Conservation (phyloP, 73 alveolate genomes). For the Paramecium primaurelia region DNA sequence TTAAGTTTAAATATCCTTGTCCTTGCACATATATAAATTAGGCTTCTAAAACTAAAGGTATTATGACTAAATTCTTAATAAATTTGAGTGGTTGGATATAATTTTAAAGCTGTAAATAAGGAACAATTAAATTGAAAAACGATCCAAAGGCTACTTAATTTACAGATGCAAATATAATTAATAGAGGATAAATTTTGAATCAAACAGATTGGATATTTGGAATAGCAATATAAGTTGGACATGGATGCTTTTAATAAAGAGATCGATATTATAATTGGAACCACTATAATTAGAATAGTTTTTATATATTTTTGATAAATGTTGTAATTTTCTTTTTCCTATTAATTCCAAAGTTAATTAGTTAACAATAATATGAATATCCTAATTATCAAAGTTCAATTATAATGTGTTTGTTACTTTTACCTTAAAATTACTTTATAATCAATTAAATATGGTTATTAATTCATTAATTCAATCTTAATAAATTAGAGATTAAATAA, state of each 20-base stretch:
- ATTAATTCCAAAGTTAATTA: background rate
- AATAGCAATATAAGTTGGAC: background rate
- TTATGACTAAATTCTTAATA: background rate
- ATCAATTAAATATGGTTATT: background rate
- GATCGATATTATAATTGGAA: background rate
- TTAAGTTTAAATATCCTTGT: background rate
- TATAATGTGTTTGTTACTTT: background rate
- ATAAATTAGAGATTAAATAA: background rate
- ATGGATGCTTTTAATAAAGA: background rate
- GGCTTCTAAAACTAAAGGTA: background rate
- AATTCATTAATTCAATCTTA: background rate
- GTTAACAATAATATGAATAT: background rate
- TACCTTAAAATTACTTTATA: background rate
- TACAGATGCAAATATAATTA: background rate
- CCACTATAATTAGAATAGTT: background rate
- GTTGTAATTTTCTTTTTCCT: background rate
- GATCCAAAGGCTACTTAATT: constrained; percentile 6
- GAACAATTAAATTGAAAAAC: constrained; percentile 12
- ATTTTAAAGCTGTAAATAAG: background rate
- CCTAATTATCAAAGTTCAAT: background rate
- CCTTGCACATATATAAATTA: background rate
- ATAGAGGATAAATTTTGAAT: background rate
- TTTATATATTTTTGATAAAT: background rate
- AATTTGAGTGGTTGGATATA: constrained; percentile 26
- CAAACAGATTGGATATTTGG: constrained; percentile 2